Evolutionary conservation across 2,329 filamentous ascomycete species (phyloP).

Genomic region (Elsinoe perseae): DNA sequence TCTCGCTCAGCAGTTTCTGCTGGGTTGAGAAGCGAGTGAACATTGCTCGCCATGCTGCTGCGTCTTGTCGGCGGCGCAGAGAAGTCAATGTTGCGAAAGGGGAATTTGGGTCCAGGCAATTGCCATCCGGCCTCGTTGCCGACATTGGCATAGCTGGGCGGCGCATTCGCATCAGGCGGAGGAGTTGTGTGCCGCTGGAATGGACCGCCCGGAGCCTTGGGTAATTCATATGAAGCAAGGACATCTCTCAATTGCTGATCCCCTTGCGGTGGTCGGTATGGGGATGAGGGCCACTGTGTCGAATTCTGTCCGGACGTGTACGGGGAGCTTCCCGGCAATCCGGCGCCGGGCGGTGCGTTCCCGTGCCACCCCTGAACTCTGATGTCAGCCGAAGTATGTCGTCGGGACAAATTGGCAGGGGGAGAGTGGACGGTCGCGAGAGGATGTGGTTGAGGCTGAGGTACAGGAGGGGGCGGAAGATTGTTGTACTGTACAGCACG

Average conservation of each 20-base stretch:
- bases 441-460: conserved; percentile 53
- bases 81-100: conserved; percentile 43
- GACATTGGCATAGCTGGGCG: conserved; percentile 39
- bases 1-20: conserved; percentile 59
- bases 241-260: conserved; percentile 58
- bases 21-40: conserved; percentile 59
- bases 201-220: conserved; percentile 36
- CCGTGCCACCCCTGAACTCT: conserved; percentile 63
- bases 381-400: conserved; percentile 94
- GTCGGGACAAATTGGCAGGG: conserved; percentile 62
- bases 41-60: conserved; percentile 64
- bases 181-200: conserved; percentile 48
- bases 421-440: conserved; percentile 50
- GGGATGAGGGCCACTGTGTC: conserved; percentile 60
- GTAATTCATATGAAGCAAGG: conserved; percentile 58
- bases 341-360: conserved; percentile 51
- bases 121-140: conserved; percentile 51
- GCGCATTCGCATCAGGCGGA: conserved; percentile 31
- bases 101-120: conserved; percentile 43
- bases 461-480: conserved; percentile 54
- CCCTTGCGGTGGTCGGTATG: conserved; percentile 42
- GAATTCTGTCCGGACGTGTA: conserved; percentile 57
- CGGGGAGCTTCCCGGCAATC: conserved; percentile 49
- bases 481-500: conserved; percentile 61
- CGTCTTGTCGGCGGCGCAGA: conserved; percentile 56